A percentile compares a stretch with the other conserved stretches of the same genome.
Conservation (phyloP, 2,329 filamentous ascomycete species). For the Epichloe sylvatica region DNA sequence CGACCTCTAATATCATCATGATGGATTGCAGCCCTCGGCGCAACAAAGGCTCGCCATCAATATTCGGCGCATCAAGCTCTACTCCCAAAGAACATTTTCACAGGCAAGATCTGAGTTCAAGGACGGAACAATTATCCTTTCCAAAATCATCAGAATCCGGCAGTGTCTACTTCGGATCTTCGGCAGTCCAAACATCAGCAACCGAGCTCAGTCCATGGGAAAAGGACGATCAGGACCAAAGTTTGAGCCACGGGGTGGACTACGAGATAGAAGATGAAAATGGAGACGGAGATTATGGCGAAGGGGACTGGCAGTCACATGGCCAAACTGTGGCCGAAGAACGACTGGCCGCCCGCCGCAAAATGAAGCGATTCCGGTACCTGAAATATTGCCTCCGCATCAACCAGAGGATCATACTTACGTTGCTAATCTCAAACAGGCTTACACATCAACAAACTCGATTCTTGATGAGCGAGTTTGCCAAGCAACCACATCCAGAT, state of each 20-base stretch:
- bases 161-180: neutral
- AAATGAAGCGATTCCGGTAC: slow-evolving; percentile 72
- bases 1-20: neutral
- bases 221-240: slow-evolving; percentile 22
- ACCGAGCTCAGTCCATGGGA: slow-evolving; percentile 18
- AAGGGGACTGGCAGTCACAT: slow-evolving; percentile 18
- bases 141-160: neutral
- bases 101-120: neutral
- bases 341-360: slow-evolving; percentile 41
- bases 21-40: neutral
- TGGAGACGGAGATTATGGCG: slow-evolving; percentile 29
- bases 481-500: slow-evolving; percentile 86
- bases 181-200: slow-evolving; percentile 15
- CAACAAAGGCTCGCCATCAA: neutral
- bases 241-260: slow-evolving; percentile 36
- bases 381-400: slow-evolving; percentile 5
- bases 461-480: slow-evolving; percentile 93
- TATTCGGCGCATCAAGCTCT: neutral
- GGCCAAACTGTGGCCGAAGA: slow-evolving; percentile 40
- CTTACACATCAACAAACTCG: slow-evolving; percentile 95
- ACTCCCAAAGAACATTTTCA: neutral
- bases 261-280: slow-evolving; percentile 44
- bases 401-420: neutral
- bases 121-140: neutral
- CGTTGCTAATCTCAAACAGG: slow-evolving; percentile 34